Conservation (phyloP, 768 basidiomycete genomes). For the Mycena galopus region DNA sequence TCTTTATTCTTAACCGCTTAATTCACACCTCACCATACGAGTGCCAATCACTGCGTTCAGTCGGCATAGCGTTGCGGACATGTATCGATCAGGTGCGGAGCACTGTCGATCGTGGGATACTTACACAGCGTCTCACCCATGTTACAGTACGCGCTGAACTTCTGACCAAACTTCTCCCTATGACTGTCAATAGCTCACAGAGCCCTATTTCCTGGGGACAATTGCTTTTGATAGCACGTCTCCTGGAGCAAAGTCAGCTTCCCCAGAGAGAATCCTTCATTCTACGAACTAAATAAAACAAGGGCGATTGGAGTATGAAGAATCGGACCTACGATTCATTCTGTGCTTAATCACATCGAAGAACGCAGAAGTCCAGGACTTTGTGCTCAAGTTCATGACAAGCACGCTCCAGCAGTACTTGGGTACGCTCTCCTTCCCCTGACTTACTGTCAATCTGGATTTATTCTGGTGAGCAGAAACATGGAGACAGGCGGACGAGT, state of each 20-base stretch:
- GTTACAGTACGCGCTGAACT: slow-evolving; percentile 2
- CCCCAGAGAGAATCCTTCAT: not conserved
- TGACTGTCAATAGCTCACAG: not conserved
- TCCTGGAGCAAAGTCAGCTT: slow-evolving; percentile 5
- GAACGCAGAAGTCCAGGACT: slow-evolving; percentile 8
- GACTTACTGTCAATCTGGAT: not conserved
- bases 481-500: not conserved
- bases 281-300: not conserved
- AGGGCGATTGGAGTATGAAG: slow-evolving; percentile 8
- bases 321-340: slow-evolving; percentile 8
- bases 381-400: slow-evolving; percentile 12
- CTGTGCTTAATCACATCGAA: slow-evolving; percentile 4
- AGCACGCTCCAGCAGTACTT: not conserved
- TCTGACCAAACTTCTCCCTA: not conserved
- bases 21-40: no score
- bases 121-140: no score
- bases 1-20: no score
- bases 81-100: no score
- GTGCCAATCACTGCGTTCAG: no score
- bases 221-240: not conserved
- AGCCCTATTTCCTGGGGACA: slow-evolving; percentile 5
- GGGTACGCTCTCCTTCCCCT: not conserved
- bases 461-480: not conserved
- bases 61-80: no score
- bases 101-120: no score